Base-by-base conservation (phyloP, 2,329 filamentous ascomycete genomes). In the Bisporella sp. region DNA sequence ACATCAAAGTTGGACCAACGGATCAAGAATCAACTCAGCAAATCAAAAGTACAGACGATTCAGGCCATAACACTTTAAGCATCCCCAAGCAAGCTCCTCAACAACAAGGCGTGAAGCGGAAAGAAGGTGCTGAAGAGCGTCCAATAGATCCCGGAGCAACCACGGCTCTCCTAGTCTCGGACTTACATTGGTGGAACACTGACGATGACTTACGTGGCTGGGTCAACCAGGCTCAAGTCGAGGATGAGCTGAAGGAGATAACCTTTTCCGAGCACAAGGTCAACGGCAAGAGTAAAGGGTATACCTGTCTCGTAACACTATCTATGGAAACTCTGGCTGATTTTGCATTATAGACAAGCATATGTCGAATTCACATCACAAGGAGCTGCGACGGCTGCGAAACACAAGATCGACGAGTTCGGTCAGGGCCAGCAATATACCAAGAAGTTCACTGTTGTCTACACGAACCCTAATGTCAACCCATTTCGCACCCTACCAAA, bases 241-340 rank as follows among this genome's bases (percentile, higher is more conserved):
- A 97, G 67, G 78, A 84, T 43, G 89, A 96, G 62, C 72, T 97
- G 13, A 90, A 88, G 62, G 93, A 97, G 54, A 82, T 99, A 47
- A 96, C 91, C 0, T 99, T 97, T 68, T 96, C 89, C 62, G 93
- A 99, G 68, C 93, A 97, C 70, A 99, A 99, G 67, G 91, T 97
- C 45, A 99, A 99, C 60, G 93, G 93, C 60, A 99, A 99, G 73
- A 96, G 89, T 71, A 96, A 97, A 73, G 92, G 93, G 91, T 95
- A 76, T 57, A 82, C 69, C 21, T 35, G n/a, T 12, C 12, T n/a
- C 9, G 2, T 30, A n/a, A 21, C 28, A 30, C 31, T 39, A 6
- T 32, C 21, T 29, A 30, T 46, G 41, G 11, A 39, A 12, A 8
- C 13, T 9, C 5, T 12, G 31, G 32, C 52, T 59, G 51, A 59